These are phyloP conservation scores for Ophioceras dolichostomum DNA, from an alignment of 2,329 filamentous ascomycete species.

Conservation along the genomic window DNA sequence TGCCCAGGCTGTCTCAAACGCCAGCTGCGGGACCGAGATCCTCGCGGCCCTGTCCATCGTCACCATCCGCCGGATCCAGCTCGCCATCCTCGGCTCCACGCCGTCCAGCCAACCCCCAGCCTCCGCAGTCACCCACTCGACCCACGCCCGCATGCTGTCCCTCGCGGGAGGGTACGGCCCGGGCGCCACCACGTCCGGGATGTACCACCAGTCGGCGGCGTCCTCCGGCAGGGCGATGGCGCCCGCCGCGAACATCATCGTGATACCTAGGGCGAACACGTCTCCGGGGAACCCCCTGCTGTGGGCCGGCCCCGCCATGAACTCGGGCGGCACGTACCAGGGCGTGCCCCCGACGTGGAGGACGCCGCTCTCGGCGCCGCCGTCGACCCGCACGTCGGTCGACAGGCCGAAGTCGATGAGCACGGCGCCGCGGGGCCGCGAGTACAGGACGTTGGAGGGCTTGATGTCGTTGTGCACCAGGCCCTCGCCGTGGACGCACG, in stretches of 20 bases:
- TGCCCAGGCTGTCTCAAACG: too few relatives aligned
- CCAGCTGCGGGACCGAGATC: too few relatives aligned
- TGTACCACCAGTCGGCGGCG: too few relatives aligned
- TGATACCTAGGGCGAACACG: conserved; percentile 47
- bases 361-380: conserved; percentile 28
- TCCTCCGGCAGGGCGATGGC: too few relatives aligned
- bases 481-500: conserved; percentile 40
- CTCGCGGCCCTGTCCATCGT: too few relatives aligned
- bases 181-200: too few relatives aligned
- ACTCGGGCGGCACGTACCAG: conserved; percentile 50
- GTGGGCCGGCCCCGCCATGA: conserved; percentile 41
- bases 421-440: conserved; percentile 42
- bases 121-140: too few relatives aligned
- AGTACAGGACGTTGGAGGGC: conserved; percentile 49
- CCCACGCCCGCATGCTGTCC: too few relatives aligned
- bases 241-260: conserved; percentile 52
- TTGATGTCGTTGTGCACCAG: conserved; percentile 52
- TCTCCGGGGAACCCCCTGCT: conserved; percentile 41
- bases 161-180: too few relatives aligned
- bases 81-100: too few relatives aligned
- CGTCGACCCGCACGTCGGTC: conserved; percentile 30
- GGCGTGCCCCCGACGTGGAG: conserved; percentile 43
- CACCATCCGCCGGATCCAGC: too few relatives aligned
- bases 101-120: too few relatives aligned
- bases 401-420: conserved; percentile 50